Percentiles rank a stretch among this genome's conserved stretches.
Conservation (phyloP, 108 stramenopile species). For the Seminavis robusta region DNA sequence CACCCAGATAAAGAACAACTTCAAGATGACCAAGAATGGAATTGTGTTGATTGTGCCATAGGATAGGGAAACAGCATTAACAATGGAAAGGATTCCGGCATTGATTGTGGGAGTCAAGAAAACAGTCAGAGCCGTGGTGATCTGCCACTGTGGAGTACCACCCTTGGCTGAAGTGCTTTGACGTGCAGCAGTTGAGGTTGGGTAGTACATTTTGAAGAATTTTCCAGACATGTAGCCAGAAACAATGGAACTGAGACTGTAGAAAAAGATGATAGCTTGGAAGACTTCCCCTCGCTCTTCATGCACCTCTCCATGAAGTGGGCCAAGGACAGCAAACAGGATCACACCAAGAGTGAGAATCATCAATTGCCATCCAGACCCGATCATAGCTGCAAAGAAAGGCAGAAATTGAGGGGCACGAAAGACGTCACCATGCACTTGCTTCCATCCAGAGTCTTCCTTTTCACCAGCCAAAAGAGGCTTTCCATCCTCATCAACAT, state of each 20-base stretch:
- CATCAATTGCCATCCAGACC: constrained; percentile 94
- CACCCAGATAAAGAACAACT: constrained; percentile 90
- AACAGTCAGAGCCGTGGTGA: constrained; percentile 90
- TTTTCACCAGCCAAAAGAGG: constrained; percentile 44
- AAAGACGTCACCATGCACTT: constrained; percentile 98
- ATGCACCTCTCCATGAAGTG: constrained; percentile 92
- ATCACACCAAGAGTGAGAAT: constrained; percentile 89
- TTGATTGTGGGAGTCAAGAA: constrained; percentile 82
- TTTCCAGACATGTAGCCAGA: constrained; percentile 88
- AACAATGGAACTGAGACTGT: constrained; percentile 85
- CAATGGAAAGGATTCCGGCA: constrained; percentile 47
- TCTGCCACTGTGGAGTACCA: constrained; percentile 60
- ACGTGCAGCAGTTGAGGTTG: constrained; percentile 53
- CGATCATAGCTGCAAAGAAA: constrained; percentile 88
- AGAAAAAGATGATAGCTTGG: constrained; percentile 85
- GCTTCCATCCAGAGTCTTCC: constrained; percentile 98
- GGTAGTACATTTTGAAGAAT: constrained; percentile 91
- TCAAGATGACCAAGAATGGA: constrained; percentile 85
- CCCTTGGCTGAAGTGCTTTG: constrained; percentile 39
- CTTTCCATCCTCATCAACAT: constrained; percentile 64
- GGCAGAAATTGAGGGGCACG: constrained; percentile 85
- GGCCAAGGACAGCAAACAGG: constrained; percentile 92
- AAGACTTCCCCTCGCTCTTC: constrained; percentile 95
- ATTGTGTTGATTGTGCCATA: constrained; percentile 93
- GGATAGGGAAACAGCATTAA: constrained; percentile 79